These are phyloP conservation scores for Favolaschia claudopus DNA, from an alignment of 768 basidiomycete genomes.

Conservation along the genomic window DNA sequence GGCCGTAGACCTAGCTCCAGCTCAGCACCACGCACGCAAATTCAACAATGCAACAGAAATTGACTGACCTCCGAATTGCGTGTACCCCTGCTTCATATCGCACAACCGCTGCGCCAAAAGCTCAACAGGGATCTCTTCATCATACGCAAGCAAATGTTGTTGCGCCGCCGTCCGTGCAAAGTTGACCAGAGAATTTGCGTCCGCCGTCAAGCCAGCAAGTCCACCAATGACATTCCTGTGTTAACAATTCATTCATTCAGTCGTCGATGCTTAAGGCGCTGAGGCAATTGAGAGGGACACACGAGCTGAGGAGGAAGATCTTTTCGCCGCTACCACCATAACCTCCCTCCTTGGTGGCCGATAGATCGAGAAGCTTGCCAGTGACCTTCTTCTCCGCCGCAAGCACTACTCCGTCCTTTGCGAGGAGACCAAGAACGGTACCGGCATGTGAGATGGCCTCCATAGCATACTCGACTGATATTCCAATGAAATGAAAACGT, in stretches of 20 bases:
- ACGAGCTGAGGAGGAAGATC: conserved; percentile 95
- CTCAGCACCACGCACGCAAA: background rate
- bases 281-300: conserved; percentile 37
- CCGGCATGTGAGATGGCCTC: conserved; percentile 98
- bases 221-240: conserved; percentile 92
- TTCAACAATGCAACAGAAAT: background rate
- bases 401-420: conserved; percentile 89
- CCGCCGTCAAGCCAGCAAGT: conserved; percentile 95
- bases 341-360: conserved; percentile 83
- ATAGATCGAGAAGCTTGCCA: conserved; percentile 94
- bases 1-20: conserved; percentile 85
- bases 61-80: conserved; percentile 87
- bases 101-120: conserved; percentile 92
- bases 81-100: conserved; percentile 98
- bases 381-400: conserved; percentile 99
- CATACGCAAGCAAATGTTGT: conserved; percentile 85
- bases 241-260: conserved; percentile 4
- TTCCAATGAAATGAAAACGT: background rate
- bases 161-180: conserved; percentile 93
- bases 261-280: background rate
- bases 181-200: conserved; percentile 97
- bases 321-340: conserved; percentile 98
- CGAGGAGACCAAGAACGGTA: conserved; percentile 91
- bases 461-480: conserved; percentile 97
- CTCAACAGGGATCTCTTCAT: conserved; percentile 98